Conservation (phyloP, 2,329 filamentous ascomycete genomes). For the Stagonosporopsis rhizophila region DNA sequence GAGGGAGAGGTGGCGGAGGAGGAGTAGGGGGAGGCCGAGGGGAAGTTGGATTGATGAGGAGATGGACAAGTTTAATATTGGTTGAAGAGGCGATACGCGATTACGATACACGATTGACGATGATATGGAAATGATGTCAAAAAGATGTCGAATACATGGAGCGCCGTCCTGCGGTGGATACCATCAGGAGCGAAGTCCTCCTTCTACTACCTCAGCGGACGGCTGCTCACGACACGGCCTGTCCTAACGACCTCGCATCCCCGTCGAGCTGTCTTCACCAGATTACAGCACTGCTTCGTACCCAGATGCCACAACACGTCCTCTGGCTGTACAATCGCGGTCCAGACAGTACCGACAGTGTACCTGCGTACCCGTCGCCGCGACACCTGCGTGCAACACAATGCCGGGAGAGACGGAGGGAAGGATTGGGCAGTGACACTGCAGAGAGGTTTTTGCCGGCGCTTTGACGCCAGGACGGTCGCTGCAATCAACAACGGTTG, state of each 20-base stretch:
- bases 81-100: slow-evolving; percentile 17
- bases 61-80: slow-evolving; percentile 45
- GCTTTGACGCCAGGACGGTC: too few species aligned
- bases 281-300: too few species aligned
- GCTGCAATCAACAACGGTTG: too few species aligned
- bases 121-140: background rate
- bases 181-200: too few species aligned
- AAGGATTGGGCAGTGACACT: background rate
- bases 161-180: background rate
- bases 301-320: too few species aligned
- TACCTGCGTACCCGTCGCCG: background rate
- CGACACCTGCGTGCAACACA: background rate
- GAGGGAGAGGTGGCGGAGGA: slow-evolving; percentile 31
- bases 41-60: slow-evolving; percentile 46
- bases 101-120: background rate
- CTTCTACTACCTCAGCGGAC: background rate
- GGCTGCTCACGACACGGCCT: too few species aligned
- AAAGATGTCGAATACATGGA: background rate
- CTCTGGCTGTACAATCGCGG: background rate
- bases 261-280: too few species aligned
- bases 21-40: slow-evolving; percentile 14
- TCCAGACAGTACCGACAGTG: background rate
- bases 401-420: background rate
- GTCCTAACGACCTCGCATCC: background rate
- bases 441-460: too few species aligned